Conservation (phyloP, 1,284 basidiomycete species). For the Pyrrhoderma noxium region DNA sequence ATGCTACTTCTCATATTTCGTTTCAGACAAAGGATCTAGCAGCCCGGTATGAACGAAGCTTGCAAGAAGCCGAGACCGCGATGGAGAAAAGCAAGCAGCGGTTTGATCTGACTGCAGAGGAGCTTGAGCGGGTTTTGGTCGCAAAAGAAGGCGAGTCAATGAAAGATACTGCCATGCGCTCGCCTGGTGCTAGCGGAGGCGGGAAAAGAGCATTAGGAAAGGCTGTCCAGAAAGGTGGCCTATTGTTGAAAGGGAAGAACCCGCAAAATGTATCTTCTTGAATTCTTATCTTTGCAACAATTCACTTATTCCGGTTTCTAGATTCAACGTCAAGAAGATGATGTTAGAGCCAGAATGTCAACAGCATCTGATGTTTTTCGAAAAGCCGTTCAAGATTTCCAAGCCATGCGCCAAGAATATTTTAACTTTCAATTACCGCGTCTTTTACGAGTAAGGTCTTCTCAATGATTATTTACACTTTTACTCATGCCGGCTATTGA, state of each 20-base stretch:
- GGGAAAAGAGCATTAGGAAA: slow-evolving; percentile 75
- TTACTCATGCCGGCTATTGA: not conserved
- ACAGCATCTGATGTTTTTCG: slow-evolving; percentile 83
- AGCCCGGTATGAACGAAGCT: slow-evolving; percentile 75
- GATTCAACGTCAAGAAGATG: slow-evolving; percentile 93
- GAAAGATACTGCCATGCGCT: slow-evolving; percentile 67
- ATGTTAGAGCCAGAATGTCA: slow-evolving; percentile 81
- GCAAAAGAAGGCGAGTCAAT: slow-evolving; percentile 91
- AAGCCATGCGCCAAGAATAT: slow-evolving; percentile 89
- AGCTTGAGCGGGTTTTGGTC: slow-evolving; percentile 87
- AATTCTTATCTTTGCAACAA: slow-evolving; percentile 7
- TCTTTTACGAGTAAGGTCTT: slow-evolving; percentile 74
- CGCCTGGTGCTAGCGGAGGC: slow-evolving; percentile 39
- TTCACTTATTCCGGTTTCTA: slow-evolving; percentile 29
- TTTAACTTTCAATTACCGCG: slow-evolving; percentile 96
- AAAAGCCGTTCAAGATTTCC: slow-evolving; percentile 87
- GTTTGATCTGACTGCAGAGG: slow-evolving; percentile 88
- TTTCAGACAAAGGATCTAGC: slow-evolving; percentile 84
- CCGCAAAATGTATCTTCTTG: slow-evolving; percentile 71
- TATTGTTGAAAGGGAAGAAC: slow-evolving; percentile 90
- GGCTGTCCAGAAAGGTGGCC: slow-evolving; percentile 87
- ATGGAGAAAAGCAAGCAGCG: slow-evolving; percentile 89
- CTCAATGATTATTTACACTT: not conserved
- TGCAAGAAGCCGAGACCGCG: slow-evolving; percentile 82
- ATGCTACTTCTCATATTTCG: not conserved